These are phyloP conservation scores for Mycena filopes DNA, from an alignment of 768 basidiomycete species.

Conservation along the genomic window DNA sequence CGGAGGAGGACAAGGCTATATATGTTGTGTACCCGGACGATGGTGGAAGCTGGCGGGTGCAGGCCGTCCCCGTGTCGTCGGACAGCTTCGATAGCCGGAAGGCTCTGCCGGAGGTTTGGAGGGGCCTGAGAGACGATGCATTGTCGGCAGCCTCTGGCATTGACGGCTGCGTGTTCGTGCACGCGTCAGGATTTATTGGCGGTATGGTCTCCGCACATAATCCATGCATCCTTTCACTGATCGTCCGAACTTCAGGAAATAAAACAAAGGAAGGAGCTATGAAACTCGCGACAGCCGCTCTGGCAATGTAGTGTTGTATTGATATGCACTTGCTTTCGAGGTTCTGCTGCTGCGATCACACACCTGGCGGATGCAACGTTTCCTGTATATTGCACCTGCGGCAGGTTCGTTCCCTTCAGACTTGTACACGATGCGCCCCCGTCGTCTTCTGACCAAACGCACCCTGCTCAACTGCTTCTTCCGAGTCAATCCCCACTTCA, in stretches of 20 bases:
- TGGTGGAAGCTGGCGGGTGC: slow-evolving; percentile 84
- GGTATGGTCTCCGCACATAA: slow-evolving; percentile 56
- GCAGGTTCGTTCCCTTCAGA: background rate
- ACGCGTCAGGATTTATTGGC: slow-evolving; percentile 97
- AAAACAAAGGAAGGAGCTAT: slow-evolving; percentile 91
- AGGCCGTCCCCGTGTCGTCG: slow-evolving; percentile 85
- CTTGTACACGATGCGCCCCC: slow-evolving; percentile 26
- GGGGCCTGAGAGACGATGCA: slow-evolving; percentile 88
- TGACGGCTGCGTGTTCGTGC: slow-evolving; percentile 89
- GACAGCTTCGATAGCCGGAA: slow-evolving; percentile 93
- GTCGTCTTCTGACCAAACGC: slow-evolving; percentile 24
- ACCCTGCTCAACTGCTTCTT: slow-evolving; percentile 11
- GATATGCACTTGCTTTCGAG: background rate
- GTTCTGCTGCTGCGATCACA: slow-evolving; percentile 12
- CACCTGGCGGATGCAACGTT: slow-evolving; percentile 34
- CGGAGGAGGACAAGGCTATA: slow-evolving; percentile 64
- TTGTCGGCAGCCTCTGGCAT: slow-evolving; percentile 81
- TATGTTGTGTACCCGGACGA: slow-evolving; percentile 95
- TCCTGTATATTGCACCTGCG: slow-evolving; percentile 12
- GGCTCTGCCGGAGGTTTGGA: slow-evolving; percentile 92
- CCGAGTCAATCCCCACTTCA: slow-evolving; percentile 8
- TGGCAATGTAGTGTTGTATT: slow-evolving; percentile 50
- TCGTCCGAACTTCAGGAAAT: slow-evolving; percentile 64
- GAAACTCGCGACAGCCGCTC: slow-evolving; percentile 76
- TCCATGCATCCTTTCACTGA: slow-evolving; percentile 7